Conservation (phyloP, 768 basidiomycete species). For the Naganishia antarctica region DNA sequence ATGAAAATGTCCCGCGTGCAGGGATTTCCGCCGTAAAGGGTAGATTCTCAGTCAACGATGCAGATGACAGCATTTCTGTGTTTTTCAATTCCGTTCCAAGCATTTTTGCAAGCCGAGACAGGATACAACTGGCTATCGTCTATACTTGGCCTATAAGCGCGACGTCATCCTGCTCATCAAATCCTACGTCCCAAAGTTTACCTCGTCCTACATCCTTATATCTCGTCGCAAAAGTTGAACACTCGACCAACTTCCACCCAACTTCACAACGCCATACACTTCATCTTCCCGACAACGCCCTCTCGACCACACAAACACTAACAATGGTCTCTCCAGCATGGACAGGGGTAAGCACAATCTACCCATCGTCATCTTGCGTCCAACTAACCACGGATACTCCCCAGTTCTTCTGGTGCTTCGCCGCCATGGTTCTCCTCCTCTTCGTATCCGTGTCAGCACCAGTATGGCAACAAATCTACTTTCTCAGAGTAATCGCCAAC, state of each 20-base stretch:
- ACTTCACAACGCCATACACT: too few species aligned
- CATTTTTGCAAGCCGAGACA: too few species aligned
- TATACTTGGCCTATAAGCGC: too few species aligned
- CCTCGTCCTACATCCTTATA: too few species aligned
- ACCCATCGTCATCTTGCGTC: neutral
- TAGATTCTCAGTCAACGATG: neutral
- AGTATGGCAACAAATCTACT: slow-evolving; percentile 67
- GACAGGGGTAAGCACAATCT: slow-evolving; percentile 13
- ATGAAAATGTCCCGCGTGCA: neutral
- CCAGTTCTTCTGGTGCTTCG: slow-evolving; percentile 62
- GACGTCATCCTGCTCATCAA: too few species aligned
- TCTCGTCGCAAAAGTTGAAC: too few species aligned
- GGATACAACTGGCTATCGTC: too few species aligned
- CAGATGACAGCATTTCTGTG: neutral
- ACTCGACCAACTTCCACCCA: too few species aligned
- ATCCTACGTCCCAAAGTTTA: too few species aligned
- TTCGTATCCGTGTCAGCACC: slow-evolving; percentile 65
- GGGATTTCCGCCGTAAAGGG: neutral
- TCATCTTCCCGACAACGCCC: too few species aligned
- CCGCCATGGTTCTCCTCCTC: slow-evolving; percentile 59
- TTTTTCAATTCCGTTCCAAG: too few species aligned
- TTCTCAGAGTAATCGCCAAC: slow-evolving; percentile 57
- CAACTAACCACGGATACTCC: neutral
- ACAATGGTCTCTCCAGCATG: slow-evolving; percentile 27
- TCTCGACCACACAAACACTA: neutral